Conservation (phyloP, 1,284 basidiomycete species). For the Ceratobasidium sp. region DNA sequence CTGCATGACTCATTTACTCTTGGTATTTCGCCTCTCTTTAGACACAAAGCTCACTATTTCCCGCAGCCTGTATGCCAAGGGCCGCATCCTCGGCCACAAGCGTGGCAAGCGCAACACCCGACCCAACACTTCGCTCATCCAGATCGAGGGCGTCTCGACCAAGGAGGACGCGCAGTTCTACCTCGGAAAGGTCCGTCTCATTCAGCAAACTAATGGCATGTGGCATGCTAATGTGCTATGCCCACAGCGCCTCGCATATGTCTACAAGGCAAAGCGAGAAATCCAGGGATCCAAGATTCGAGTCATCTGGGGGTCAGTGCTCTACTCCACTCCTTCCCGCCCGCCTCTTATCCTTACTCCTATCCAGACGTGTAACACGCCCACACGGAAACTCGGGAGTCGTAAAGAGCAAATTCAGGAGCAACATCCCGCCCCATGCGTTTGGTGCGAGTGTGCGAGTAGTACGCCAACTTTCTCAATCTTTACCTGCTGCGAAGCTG, state of each 20-base stretch:
- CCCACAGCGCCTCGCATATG: slow-evolving; percentile 91
- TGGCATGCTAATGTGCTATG: background rate
- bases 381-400: slow-evolving; percentile 95
- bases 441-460: slow-evolving; percentile 96
- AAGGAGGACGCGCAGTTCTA: slow-evolving; percentile 98
- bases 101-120: slow-evolving; percentile 96
- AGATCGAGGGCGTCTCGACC: slow-evolving; percentile 95
- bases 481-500: slow-evolving; percentile 35
- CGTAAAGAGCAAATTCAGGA: slow-evolving; percentile 96
- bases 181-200: slow-evolving; percentile 87
- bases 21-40: slow-evolving; percentile 1
- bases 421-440: slow-evolving; percentile 94
- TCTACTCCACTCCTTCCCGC: background rate
- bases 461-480: slow-evolving; percentile 57
- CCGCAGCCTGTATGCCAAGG: slow-evolving; percentile 92
- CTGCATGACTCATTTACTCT: too few species aligned
- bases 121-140: slow-evolving; percentile 94
- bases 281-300: slow-evolving; percentile 92
- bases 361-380: slow-evolving; percentile 81
- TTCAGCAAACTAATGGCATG: background rate
- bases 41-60: background rate
- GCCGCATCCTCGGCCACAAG: slow-evolving; percentile 97
- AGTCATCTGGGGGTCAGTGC: slow-evolving; percentile 91
- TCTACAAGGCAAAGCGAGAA: slow-evolving; percentile 95
- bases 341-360: background rate